Conservation (phyloP, 2,329 filamentous ascomycete species). For the Cordyceps sp. region DNA sequence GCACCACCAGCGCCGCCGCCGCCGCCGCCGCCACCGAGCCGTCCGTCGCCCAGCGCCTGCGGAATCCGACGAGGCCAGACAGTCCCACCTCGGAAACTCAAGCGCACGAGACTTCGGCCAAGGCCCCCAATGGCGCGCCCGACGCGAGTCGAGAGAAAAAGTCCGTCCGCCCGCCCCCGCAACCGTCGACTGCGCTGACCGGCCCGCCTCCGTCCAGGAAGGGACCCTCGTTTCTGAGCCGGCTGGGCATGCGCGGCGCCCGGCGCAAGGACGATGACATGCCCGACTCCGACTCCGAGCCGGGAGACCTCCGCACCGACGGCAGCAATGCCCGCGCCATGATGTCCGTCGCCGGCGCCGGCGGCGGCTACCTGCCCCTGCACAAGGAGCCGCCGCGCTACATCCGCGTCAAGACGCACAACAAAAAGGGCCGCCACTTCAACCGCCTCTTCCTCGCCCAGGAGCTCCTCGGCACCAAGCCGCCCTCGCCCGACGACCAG, state of each 20-base stretch:
- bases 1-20: constrained; percentile 23
- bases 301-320: constrained; percentile 52
- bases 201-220: constrained; percentile 38
- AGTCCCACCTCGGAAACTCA: constrained; percentile 25
- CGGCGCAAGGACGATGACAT: constrained; percentile 54
- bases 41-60: constrained; percentile 37
- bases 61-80: constrained; percentile 34
- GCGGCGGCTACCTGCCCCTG: constrained; percentile 60
- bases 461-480: constrained; percentile 54
- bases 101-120: constrained; percentile 22
- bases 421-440: constrained; percentile 71
- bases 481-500: constrained; percentile 11
- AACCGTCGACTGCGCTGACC: not conserved
- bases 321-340: constrained; percentile 74
- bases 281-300: constrained; percentile 52
- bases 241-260: constrained; percentile 51
- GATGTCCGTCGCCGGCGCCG: constrained; percentile 53
- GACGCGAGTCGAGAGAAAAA: constrained; percentile 46
- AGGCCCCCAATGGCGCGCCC: constrained; percentile 18
- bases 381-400: constrained; percentile 84
- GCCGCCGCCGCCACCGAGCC: constrained; percentile 19
- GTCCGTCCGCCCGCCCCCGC: constrained; percentile 19
- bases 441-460: constrained; percentile 83
- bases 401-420: constrained; percentile 66
- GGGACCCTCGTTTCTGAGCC: constrained; percentile 77